Evolutionary conservation across 1,284 basidiomycete genomes (phyloP), one percentile per base, ranked within the genome.

Genomic region (Trametes polyzona): DNA sequence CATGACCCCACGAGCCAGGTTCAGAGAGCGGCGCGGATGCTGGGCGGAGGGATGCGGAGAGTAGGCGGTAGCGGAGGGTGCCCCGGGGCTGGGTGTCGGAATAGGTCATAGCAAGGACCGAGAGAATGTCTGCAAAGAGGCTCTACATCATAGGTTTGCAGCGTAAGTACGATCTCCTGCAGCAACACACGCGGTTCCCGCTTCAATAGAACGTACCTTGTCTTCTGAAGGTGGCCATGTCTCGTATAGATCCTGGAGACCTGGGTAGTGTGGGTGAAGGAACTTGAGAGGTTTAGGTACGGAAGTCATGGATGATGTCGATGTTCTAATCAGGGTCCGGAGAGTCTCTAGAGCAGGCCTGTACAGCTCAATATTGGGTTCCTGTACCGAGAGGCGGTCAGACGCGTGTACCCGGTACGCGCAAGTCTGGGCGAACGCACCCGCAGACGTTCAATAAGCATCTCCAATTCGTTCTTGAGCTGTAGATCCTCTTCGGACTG

Each of bases 91-190:
- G 78, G 16, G 94, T 97, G 76, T 99, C 96, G 6, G 96, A 98
- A 74, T 99, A 99, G 17, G 97, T 99, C 97, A 99, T 99, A n/a
- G 96, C 97, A 47, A 99, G 88, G 3, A 99, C 97, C 24, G 96
- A 98, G 29, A 99, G 84, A 61, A 99, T 98, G 65, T 98, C 96
- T n/a, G 96, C 95, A 68, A 99, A 96, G 30, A 98, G 84, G 63
- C 92, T 89, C 91, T 96, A 67, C 1, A 27, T 4, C n/a, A 19
- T 24, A 11, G 29, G 5, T 17, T 46, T 23, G 24, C 11, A 23
- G 17, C 17, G 3, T 12, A 2, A 12, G 5, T 23, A 21, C 5
- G 29, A 11, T 7, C 6, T n/a, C 2, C 0, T 36, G 41, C 26
- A 33, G 9, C 19, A 37, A n/a, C 21, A 21, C 10, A n/a, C 14